Base-by-base conservation (phyloP, 768 basidiomycete species). In the Leucogyrophana mollusca region DNA sequence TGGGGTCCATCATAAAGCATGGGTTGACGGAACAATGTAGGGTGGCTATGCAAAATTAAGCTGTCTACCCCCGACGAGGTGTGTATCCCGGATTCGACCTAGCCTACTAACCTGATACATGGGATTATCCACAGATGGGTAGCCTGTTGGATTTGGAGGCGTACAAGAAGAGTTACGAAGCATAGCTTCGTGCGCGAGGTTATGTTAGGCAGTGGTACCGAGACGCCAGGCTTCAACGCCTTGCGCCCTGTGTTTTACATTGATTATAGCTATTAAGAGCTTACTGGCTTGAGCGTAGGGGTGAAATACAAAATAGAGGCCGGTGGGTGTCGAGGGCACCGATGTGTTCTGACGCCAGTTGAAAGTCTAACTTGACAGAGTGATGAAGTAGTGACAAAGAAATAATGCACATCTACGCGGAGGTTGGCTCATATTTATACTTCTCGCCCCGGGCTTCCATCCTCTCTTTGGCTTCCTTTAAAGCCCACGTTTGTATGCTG, bases 31-130 rank as follows among this genome's bases (percentile, higher is more conserved):
- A 9, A 18, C 4, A 18, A 24, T 22, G 6, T 53, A 97, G 94
- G 95, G 46, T 99, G 95, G 95, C 81, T 99, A 37, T 94, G 87
- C 82, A 94, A 90, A 74, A 85, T 99, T 58, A 82, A 86, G 64
- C 66, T 96, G 36, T 79, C 87, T 17, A 68, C 89, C 47, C 84
- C 86, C 4, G 66, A 74, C 2, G 90, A 98, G 79, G 90, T 93
- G 64, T 33, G 74, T 48, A 14, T 33, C 33, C 9, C 22, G 35
- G 10, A 33, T 40, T 23, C 7, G 22, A 40, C 7, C 30, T 21
- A 11, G 16, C 34, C 18, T 37, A 9, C 4, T 13, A 20, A 56
- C 6, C 56, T n/a, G 17, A 38, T 4, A 16, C 8, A 22, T 10
- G 35, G 17, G 30, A 39, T 46, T 40, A 11, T 47, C 17, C 37